Percentiles rank a stretch among this genome's conserved stretches.
phyloP scores from a whole-genome alignment of 2,329 filamentous ascomycete genomes.

The Gaeumannomyces sp. region DNA sequence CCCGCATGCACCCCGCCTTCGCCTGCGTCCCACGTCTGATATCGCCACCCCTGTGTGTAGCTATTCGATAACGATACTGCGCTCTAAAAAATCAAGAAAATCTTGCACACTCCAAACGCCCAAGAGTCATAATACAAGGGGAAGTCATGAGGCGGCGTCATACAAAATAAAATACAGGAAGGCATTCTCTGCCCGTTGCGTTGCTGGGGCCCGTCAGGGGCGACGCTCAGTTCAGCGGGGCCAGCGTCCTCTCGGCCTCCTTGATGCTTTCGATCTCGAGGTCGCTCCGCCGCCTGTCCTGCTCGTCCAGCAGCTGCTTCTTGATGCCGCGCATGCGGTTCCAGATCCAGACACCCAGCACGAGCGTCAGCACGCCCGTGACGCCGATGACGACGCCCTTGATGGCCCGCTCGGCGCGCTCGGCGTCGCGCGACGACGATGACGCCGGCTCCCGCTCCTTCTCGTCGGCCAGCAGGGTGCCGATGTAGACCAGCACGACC shows the following conservation, averaged over 20 bases:
- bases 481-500: constrained; percentile 34
- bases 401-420: constrained; percentile 21
- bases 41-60: too few species aligned
- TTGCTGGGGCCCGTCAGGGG: too few species aligned
- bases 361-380: constrained; percentile 28
- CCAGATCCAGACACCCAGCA: constrained; percentile 30
- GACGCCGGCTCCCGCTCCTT: background rate
- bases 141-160: too few species aligned
- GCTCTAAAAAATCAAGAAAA: too few species aligned
- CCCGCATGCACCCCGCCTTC: too few species aligned
- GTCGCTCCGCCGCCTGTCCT: constrained; percentile 19
- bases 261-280: constrained; percentile 1
- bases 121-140: too few species aligned
- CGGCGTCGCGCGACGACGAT: constrained; percentile 13
- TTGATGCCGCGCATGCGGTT: constrained; percentile 29
- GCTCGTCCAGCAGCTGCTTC: constrained; percentile 27
- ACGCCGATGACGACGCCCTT: constrained; percentile 29
- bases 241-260: constrained; percentile 26
- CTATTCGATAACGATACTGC: too few species aligned
- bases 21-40: too few species aligned
- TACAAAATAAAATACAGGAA: too few species aligned
- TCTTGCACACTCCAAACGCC: too few species aligned
- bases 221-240: background rate
- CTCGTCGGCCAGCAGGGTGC: constrained; percentile 26
- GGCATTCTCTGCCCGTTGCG: too few species aligned